A percentile compares a stretch with the other conserved stretches of the same genome.
phyloP scores from a whole-genome alignment of 1,284 basidiomycete species.

The Xerocomus nothofagi region DNA sequence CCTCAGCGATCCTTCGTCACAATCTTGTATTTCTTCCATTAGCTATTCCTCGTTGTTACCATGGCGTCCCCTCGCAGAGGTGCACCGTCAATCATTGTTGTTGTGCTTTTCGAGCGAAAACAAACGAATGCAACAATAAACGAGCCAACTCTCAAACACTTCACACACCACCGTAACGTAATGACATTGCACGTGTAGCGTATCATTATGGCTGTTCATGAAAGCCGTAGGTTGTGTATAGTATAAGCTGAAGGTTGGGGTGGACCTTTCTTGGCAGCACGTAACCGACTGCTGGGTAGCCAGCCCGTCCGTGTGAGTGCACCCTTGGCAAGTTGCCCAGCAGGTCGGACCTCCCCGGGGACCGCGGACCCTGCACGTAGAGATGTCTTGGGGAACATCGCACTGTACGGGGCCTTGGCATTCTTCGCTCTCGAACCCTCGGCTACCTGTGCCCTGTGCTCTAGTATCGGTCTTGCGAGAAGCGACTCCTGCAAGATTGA shows the following conservation, averaged over 20 bases:
- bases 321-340: constrained; percentile 48
- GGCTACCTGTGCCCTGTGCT: constrained; percentile 26
- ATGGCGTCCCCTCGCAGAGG: constrained; percentile 1
- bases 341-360: constrained; percentile 51
- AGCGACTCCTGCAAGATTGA: constrained; percentile 47
- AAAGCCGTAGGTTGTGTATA: constrained; percentile 22
- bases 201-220: constrained; percentile 15
- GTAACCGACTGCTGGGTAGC: constrained; percentile 26
- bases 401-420: constrained; percentile 25
- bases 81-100: constrained; percentile 10
- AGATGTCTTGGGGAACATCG: constrained; percentile 33
- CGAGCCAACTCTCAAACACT: not conserved
- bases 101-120: constrained; percentile 1
- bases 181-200: constrained; percentile 1
- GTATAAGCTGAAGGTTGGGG: constrained; percentile 22
- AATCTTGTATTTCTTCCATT: constrained; percentile 21
- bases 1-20: constrained; percentile 14
- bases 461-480: constrained; percentile 48
- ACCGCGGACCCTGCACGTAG: constrained; percentile 47
- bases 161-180: constrained; percentile 9
- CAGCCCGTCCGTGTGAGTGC: constrained; percentile 40
- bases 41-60: constrained; percentile 16
- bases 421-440: constrained; percentile 36
- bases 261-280: constrained; percentile 8
- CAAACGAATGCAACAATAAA: constrained; percentile 18